phyloP scores from a whole-genome alignment of 495 filamentous ascomycete species.

The Aspergillus leporis region DNA sequence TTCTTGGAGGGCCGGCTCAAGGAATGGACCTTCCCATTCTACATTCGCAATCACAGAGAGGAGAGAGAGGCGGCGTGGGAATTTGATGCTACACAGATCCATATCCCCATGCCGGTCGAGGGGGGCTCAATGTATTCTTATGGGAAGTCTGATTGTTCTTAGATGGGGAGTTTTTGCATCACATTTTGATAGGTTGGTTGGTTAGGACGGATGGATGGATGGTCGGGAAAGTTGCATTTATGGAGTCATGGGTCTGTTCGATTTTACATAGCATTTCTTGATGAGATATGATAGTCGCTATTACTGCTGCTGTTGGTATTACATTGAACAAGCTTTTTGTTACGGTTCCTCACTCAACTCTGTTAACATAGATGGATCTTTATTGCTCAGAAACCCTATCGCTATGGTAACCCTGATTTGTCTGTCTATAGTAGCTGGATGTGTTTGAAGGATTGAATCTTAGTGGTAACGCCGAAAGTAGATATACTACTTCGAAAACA shows the following conservation, averaged over 20 bases:
- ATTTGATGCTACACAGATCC: conserved; percentile 37
- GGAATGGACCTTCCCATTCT: conserved; percentile 39
- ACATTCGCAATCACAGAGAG: conserved; percentile 31
- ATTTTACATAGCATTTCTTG: conserved; percentile 18
- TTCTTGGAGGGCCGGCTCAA: conserved; percentile 39
- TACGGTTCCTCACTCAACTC: background rate
- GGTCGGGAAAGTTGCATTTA: conserved; percentile 9
- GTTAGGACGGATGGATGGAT: background rate
- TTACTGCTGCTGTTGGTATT: background rate
- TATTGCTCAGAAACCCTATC: too few relatives aligned
- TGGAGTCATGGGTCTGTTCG: conserved; percentile 13
- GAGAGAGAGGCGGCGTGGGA: conserved; percentile 39
- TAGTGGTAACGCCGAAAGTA: too few relatives aligned
- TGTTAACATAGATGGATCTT: too few relatives aligned
- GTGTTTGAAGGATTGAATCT: too few relatives aligned
- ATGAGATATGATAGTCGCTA: conserved; percentile 1
- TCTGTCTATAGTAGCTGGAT: too few relatives aligned
- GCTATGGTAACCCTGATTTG: background rate
- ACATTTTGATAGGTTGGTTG: background rate
- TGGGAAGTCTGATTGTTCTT: conserved; percentile 15
- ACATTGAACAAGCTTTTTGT: background rate
- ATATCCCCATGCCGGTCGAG: conserved; percentile 26
- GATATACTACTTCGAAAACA: too few relatives aligned
- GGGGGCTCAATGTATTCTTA: conserved; percentile 26
- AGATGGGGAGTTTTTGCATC: background rate